Evolutionary conservation across 768 basidiomycete species (phyloP), one percentile per base, ranked within the genome.

Genomic region (Kockovaella imperatae): DNA sequence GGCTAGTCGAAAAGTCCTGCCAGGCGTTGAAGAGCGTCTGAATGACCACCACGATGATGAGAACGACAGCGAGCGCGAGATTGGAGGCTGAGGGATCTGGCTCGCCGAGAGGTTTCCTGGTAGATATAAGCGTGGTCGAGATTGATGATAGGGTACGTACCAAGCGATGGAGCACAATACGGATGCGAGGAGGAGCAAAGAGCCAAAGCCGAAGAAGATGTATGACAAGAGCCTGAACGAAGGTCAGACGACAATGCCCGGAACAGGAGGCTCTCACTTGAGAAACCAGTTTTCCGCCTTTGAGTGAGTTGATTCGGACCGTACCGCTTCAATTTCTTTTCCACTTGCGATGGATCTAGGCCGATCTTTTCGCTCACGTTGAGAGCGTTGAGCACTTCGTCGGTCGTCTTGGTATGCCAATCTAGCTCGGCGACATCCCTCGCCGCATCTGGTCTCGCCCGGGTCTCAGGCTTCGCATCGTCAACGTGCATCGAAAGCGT

Each of bases 21-120:
- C 60, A 65, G 3, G 78, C 77, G 39, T 79, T 79, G 45, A 70
- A 67, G 51, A 49, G 34, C 2, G 59, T 55, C 39, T 62, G 59
- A 6, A 69, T 39, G 25, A 53, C 39, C 15, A 73, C 57, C 35
- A 74, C 73, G 45, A 76, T 49, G 42, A 79, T 73, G 6, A 83
- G 74, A 11, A 82, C 76, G 28, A 82, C 68, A 1, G 80, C 81
- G 4, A 83, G 73, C 6, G 80, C 82, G 21, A 83, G 74, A 57
- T 82, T 81, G 13, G 80, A 75, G 0, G 73, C 73, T 10, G 71
- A 60, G 6, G 81, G 81, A 40, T 74, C 60, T 1, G 79, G 77
- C 26, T 78, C 73, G 2, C 81, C 81, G 13, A 83, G 74, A 0
- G 82, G 81, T 67, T 76, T 77, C 79, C 79, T 79, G 50, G 4